Conservation (phyloP, 495 filamentous ascomycete species). For the Parathielavia hyrcaniae region DNA sequence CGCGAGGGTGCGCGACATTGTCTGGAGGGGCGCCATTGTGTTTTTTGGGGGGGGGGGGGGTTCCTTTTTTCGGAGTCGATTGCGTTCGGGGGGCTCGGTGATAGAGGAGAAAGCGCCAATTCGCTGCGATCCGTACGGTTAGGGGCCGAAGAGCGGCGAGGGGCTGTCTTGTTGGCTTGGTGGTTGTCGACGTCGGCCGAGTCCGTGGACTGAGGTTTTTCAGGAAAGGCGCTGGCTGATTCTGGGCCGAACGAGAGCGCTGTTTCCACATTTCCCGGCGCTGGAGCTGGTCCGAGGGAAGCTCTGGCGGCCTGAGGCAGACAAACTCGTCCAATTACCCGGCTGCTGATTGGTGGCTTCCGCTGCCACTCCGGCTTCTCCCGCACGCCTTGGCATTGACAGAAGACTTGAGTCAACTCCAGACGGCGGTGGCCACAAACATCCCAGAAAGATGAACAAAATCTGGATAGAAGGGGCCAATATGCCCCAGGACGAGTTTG, state of each 20-base stretch:
- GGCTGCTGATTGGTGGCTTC: slow-evolving; percentile 27
- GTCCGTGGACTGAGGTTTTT: slow-evolving; percentile 46
- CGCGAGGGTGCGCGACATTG: slow-evolving; percentile 43
- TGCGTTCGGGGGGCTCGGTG: background rate
- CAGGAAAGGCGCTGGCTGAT: slow-evolving; percentile 23
- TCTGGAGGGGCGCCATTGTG: slow-evolving; percentile 45
- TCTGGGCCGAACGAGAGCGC: slow-evolving; percentile 40
- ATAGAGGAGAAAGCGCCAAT: background rate
- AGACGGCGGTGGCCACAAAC: background rate
- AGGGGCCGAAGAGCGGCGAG: background rate
- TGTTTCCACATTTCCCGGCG: slow-evolving; percentile 30
- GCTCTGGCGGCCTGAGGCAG: slow-evolving; percentile 31
- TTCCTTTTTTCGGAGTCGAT: background rate
- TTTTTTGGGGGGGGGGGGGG: slow-evolving; percentile 8
- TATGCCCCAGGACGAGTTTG: background rate
- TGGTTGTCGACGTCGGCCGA: slow-evolving; percentile 16
- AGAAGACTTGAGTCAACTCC: slow-evolving; percentile 11
- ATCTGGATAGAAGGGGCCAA: background rate
- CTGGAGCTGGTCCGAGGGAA: slow-evolving; percentile 14
- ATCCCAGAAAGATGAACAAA: background rate
- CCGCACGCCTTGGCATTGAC: slow-evolving; percentile 19
- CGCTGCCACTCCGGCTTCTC: slow-evolving; percentile 21
- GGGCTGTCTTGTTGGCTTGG: background rate
- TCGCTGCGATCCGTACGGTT: slow-evolving; percentile 7
- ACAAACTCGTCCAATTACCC: slow-evolving; percentile 15